Evolutionary conservation across 768 basidiomycete genomes (phyloP), one percentile per base, ranked within the genome.

Genomic region (Suillus fuscotomentosus): DNA sequence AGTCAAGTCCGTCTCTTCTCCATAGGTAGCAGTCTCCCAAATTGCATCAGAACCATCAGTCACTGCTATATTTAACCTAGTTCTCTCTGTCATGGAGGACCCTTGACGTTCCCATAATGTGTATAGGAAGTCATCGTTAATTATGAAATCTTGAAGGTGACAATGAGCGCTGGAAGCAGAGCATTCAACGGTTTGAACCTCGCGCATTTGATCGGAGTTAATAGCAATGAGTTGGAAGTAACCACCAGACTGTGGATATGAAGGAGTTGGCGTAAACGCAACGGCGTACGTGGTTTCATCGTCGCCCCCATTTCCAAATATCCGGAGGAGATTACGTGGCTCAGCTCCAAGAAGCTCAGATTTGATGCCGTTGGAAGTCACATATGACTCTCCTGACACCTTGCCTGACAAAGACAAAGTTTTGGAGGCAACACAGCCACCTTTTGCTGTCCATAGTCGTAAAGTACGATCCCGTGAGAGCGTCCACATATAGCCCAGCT

Each of bases 391-490:
- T 76, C 73, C 20, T 66, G 73, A 60, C 77, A 73, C 17, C 69
- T 65, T 65, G 75, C 76, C 66, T 76, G 75, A 63, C 38, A 72
- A 71, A 13, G 84, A 79, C 51, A 91, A 76, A 13, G 78, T 75
- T 71, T 84, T 88, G 39, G 85, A 84, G 38, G 87, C 84, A n/a
- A 89, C 82, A 71, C 92, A 90, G 51, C 88, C 88, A 62, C 86
- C 80, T 73, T 89, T 86, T 36, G 88, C 82, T 67, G 91, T 90
- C 95, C 95, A 98, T 50, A 92, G 80, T 45, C 94, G 85, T 48
- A 99, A 80, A 41, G 88, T 89, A 62, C 91, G 84, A 79, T 97
- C 94, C 62, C 94, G 83, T 10, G 95, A 95, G 48, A 99, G 82
- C 1, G 94, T 89, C 86, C 93, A 97, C 24, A 90, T 79, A 69